Base-by-base conservation (phyloP, 805 yeast species). In the Candida vartiovaarae region DNA sequence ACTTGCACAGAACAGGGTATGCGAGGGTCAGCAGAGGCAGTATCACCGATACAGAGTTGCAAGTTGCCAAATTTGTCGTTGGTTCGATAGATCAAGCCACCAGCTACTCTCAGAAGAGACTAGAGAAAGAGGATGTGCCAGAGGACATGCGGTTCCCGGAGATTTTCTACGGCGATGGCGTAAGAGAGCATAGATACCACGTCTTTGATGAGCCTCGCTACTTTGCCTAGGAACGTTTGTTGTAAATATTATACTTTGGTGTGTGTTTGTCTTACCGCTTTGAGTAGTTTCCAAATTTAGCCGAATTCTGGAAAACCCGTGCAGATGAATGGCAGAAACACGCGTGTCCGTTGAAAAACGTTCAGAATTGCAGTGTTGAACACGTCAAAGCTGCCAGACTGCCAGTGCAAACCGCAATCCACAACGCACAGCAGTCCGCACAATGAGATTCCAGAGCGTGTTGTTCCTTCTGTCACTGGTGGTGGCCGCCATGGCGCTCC, bases 1-100 rank as follows among this genome's bases (percentile, higher is more conserved):
- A 84, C 47, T 68, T 93, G 64, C 82, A 79, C 61, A 83, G 96
- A 64, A 79, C 84, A 1, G 98, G 95, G 4, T 93, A 93, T 62
- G 98, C 98, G 0, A 79, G 99, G 62, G 83, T 93, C 35, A 81
- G 95, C 38, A 78, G 99, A 59, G 87, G 93, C 7, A 81, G 96
- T 1, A 90, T 93, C 53, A 93, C 99, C 0, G 99, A 93, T 61
- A 93, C 99, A 3, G 99, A 93, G 64, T 76, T 93, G 42, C 99
- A 93, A 70, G 84, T 87, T 23, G 99, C 95, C 39, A 90, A 93
- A 62, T 93, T 93, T 71, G 61, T 60, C 38, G 48, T 65, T 47
- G 53, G 53, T 5, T n/a, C 32, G 23, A 34, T 4, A 6, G 40
- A 57, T 37, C 52, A 59, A 10, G 50, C 57, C 39, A 51, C 57